Evolutionary conservation across 2,329 filamentous ascomycete species (phyloP).

Genomic region (Podosphaera aphanis): DNA sequence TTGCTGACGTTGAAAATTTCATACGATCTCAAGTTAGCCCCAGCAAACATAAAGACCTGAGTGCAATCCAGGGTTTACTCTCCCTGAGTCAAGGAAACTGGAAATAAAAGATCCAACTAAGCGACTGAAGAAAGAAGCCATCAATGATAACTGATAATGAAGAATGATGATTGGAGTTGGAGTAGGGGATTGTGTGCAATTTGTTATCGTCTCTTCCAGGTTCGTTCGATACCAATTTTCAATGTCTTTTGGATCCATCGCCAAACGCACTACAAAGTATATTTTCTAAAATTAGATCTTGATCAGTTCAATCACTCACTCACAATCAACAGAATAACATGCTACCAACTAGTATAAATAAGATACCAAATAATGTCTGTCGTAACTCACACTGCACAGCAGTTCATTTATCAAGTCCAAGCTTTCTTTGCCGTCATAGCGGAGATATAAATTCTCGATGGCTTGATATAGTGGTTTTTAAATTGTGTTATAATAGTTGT

Average conservation of each 20-base stretch:
- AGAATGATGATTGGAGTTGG: neutral
- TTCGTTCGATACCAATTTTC: neutral
- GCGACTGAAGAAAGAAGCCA: neutral
- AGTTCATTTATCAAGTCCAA: too few relatives aligned
- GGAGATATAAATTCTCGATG: too few relatives aligned
- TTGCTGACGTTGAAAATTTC: slow-evolving; percentile 46
- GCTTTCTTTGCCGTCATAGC: too few relatives aligned
- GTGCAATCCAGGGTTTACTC: slow-evolving; percentile 71
- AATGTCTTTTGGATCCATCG: neutral
- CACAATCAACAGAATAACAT: too few relatives aligned
- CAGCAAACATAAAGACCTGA: slow-evolving; percentile 58
- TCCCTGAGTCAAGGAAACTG: slow-evolving; percentile 85
- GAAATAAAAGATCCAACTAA: slow-evolving; percentile 20
- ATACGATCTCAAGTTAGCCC: slow-evolving; percentile 44
- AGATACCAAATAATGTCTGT: too few relatives aligned
- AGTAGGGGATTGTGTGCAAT: neutral
- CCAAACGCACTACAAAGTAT: neutral
- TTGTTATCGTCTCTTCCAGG: neutral
- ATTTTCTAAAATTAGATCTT: neutral
- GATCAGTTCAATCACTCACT: too few relatives aligned
- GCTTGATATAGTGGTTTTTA: too few relatives aligned
- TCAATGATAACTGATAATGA: neutral
- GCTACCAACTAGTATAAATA: too few relatives aligned
- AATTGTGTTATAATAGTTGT: too few relatives aligned
- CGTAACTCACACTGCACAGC: too few relatives aligned